Percentiles rank a stretch among this genome's conserved stretches.
Evolutionary conservation across 345 rosid species (phyloP).

Genomic region (Trapa bicornis): DNA sequence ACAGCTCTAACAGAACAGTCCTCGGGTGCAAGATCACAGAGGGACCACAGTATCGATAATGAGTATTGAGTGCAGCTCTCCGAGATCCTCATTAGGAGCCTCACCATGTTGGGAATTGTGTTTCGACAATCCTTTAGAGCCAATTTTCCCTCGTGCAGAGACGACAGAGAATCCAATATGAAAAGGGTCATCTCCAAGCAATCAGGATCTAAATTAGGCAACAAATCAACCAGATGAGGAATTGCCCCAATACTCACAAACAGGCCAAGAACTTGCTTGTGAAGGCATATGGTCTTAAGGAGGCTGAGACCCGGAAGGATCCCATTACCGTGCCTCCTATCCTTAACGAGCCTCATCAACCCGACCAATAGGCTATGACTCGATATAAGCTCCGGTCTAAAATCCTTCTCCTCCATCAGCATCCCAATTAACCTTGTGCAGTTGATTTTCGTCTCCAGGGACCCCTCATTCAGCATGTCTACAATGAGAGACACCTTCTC

Average conservation of each 20-base stretch:
- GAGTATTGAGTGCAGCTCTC: constrained; percentile 16
- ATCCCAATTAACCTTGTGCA: constrained; percentile 13
- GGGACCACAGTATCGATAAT: constrained; percentile 13
- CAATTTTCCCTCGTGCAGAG: constrained; percentile 8
- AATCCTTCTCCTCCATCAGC: constrained; percentile 19
- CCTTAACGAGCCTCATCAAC: constrained; percentile 17
- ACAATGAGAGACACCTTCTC: constrained; percentile 15
- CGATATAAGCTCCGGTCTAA: constrained; percentile 14
- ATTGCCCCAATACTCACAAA: constrained; percentile 14
- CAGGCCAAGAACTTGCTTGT: constrained; percentile 14
- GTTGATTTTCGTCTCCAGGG: constrained; percentile 16
- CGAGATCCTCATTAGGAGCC: constrained; percentile 14
- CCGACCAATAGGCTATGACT: constrained; percentile 17
- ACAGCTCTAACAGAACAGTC: constrained; percentile 8
- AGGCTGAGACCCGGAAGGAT: constrained; percentile 13
- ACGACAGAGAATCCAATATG: constrained; percentile 12
- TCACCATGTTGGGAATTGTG: constrained; percentile 14
- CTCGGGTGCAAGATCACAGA: constrained; percentile 13
- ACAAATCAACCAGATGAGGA: constrained; percentile 10
- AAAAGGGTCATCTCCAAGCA: constrained; percentile 17
- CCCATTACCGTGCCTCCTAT: constrained; percentile 12
- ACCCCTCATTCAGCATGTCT: constrained; percentile 17
- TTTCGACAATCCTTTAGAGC: constrained; percentile 14
- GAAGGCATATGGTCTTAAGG: constrained; percentile 14
- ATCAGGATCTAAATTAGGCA: constrained; percentile 11